Evolutionary conservation across 257 asterid species (phyloP).

Genomic region (Capsicum rhomboideum): DNA sequence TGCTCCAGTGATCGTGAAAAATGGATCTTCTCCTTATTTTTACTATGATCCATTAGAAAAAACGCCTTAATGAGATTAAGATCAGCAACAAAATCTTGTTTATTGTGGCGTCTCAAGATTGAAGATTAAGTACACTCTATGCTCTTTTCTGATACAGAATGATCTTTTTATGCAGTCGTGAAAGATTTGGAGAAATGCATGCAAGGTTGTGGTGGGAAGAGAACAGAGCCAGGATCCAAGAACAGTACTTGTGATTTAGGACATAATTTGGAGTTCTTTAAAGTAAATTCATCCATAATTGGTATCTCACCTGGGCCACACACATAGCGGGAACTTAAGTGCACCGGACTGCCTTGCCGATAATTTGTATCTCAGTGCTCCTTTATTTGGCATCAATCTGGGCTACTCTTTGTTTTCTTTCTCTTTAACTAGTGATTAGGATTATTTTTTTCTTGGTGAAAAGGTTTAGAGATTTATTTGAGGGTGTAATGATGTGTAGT

Average conservation of each 20-base stretch:
- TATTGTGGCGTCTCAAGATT: background rate
- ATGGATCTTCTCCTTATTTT: background rate
- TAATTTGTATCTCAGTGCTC: background rate
- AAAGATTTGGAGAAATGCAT: constrained; percentile 82
- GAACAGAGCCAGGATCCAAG: constrained; percentile 81
- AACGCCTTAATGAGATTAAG: background rate
- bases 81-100: background rate
- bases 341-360: no score
- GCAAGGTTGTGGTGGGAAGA: constrained; percentile 98
- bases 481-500: background rate
- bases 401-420: background rate
- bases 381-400: background rate
- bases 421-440: background rate
- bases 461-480: background rate
- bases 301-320: background rate
- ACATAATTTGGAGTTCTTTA: background rate
- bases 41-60: background rate
- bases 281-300: background rate
- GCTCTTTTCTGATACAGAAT: background rate
- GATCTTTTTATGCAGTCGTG: constrained; percentile 59
- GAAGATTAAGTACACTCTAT: background rate
- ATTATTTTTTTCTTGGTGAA: background rate
- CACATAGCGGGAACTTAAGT: no score
- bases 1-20: background rate
- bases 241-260: constrained; percentile 62